Percentiles rank a stretch among this genome's conserved stretches.
phyloP scores from a whole-genome alignment of 176 grass and related monocot genomes.

The Eleusine coracana region DNA sequence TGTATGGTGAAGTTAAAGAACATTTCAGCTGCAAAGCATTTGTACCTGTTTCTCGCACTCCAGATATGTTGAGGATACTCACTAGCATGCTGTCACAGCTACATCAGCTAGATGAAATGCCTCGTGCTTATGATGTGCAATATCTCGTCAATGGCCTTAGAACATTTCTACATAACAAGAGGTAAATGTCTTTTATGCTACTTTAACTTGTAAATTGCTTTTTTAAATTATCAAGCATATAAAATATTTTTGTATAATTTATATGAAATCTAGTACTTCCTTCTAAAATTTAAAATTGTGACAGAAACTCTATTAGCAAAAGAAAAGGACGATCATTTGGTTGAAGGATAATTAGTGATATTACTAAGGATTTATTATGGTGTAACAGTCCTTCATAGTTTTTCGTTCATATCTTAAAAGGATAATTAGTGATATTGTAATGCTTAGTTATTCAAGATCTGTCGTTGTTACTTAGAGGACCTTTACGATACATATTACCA shows the following conservation, averaged over 20 bases:
- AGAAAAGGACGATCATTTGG: neutral
- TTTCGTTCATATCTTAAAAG: too few relatives aligned
- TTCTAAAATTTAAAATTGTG: neutral
- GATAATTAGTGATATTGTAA: too few relatives aligned
- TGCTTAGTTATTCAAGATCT: too few relatives aligned
- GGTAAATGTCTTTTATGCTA: neutral
- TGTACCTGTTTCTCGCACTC: neutral
- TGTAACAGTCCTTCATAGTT: too few relatives aligned
- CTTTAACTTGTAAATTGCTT: neutral
- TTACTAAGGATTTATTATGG: too few relatives aligned
- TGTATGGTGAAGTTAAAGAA: neutral
- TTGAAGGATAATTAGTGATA: neutral
- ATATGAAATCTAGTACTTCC: too few relatives aligned
- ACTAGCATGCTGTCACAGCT: neutral
- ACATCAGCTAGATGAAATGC: too few relatives aligned
- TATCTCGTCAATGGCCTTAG: neutral
- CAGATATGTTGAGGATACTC: neutral
- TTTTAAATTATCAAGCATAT: neutral
- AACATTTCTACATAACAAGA: neutral
- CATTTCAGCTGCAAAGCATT: neutral
- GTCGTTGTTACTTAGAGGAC: too few relatives aligned
- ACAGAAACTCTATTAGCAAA: neutral
- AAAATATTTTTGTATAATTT: too few relatives aligned
- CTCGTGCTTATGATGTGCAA: neutral
- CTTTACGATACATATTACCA: too few relatives aligned